Conservation (phyloP, 2,329 filamentous ascomycete species). For the Pestalotiopsis sp. region DNA sequence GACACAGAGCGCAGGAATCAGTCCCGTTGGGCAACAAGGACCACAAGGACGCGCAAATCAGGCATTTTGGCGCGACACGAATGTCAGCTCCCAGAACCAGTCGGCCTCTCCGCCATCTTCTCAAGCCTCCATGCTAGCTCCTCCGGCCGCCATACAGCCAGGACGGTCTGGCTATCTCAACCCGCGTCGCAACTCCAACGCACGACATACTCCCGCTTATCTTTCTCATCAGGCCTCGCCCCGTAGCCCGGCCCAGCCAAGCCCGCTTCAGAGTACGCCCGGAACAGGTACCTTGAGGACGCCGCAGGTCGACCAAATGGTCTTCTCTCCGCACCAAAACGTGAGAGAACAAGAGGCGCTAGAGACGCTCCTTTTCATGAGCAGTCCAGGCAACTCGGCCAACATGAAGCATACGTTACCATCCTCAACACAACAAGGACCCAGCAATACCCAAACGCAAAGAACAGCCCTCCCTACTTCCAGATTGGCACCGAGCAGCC, state of each 20-base stretch:
- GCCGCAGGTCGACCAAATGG: conserved; percentile 51
- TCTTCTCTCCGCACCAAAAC: conserved; percentile 71
- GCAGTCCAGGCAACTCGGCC: conserved; percentile 73
- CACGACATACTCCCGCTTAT: conserved; percentile 51
- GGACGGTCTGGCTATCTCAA: conserved; percentile 42
- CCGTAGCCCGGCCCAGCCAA: conserved; percentile 40
- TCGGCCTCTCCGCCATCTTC: conserved; percentile 40
- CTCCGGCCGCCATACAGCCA: conserved; percentile 58
- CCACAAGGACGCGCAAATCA: conserved; percentile 40
- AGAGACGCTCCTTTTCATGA: conserved; percentile 80
- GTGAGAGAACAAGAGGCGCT: conserved; percentile 79
- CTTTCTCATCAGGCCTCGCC: conserved; percentile 52
- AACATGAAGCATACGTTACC: conserved; percentile 61
- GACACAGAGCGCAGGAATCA: conserved; percentile 33
- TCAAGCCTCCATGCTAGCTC: conserved; percentile 46
- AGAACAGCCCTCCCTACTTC: conserved; percentile 49
- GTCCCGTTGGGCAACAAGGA: conserved; percentile 26
- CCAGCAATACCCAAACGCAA: conserved; percentile 20
- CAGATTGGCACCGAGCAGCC: conserved; percentile 28
- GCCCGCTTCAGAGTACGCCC: conserved; percentile 40
- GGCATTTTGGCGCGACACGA: conserved; percentile 47
- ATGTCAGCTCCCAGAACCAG: conserved; percentile 34
- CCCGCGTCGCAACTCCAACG: conserved; percentile 53
- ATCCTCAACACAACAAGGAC: conserved; percentile 33
- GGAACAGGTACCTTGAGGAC: conserved; percentile 36